phyloP scores from a whole-genome alignment of 768 basidiomycete genomes.

The Daedaleopsis sinensis region DNA sequence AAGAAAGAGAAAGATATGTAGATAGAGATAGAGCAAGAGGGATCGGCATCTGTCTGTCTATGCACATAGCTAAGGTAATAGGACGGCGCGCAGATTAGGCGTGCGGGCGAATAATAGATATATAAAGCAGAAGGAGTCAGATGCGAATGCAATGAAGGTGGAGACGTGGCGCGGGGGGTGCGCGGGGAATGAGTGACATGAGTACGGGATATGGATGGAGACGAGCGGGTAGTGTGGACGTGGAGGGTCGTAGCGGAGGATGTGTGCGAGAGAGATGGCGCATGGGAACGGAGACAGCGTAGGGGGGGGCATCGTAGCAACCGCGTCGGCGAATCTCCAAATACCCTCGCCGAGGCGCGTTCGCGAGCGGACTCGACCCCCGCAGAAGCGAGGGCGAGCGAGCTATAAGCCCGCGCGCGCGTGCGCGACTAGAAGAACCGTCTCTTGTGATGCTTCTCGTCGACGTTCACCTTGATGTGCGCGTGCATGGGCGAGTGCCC shows the following conservation, averaged over 20 bases:
- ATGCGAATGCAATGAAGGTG: background rate
- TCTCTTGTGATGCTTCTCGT: conserved; percentile 75
- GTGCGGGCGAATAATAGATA: conserved; percentile 18
- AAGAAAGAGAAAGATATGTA: conserved; percentile 36
- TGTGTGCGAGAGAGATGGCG: background rate
- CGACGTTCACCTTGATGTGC: conserved; percentile 74
- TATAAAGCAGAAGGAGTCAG: conserved; percentile 19
- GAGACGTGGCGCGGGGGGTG: background rate
- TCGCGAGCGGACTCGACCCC: background rate
- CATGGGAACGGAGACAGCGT: background rate
- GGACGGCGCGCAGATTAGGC: conserved; percentile 19
- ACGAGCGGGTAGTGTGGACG: background rate
- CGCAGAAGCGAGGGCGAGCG: background rate
- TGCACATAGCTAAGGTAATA: conserved; percentile 23
- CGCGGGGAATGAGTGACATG: background rate
- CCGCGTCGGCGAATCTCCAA: background rate
- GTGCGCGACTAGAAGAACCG: conserved; percentile 64
- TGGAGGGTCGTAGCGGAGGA: background rate
- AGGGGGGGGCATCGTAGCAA: background rate
- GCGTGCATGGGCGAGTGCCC: conserved; percentile 55
- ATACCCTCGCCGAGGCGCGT: background rate
- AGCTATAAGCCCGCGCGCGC: background rate
- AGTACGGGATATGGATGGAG: background rate
- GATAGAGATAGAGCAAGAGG: conserved; percentile 34
- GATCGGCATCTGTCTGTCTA: conserved; percentile 18